Evolutionary conservation across 2,329 filamentous ascomycete species (phyloP), one percentile per base, ranked within the genome.

Genomic region (Penicillium crustosum): DNA sequence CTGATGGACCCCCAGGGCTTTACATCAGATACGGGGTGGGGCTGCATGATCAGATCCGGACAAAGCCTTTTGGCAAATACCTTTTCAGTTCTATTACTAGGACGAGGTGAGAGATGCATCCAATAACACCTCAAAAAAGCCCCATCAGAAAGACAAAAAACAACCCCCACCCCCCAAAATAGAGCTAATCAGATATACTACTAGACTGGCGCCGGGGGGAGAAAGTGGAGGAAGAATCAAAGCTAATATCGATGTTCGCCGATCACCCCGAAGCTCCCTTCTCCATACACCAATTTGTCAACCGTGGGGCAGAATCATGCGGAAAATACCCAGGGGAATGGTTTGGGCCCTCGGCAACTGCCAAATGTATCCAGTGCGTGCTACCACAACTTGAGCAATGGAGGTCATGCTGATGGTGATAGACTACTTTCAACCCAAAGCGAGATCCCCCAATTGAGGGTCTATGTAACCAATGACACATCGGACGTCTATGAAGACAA

Each of bases 341-440:
- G 94, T 99, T 99, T 76, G 94, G 94, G 0, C 94, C 94, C n/a
- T 97, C 92, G 19, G 94, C 94, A 7, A 95, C 94, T 10, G 93
- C 94, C 47, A 86, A 89, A 56, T 97, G 94, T 74, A 97, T 99
- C 65, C 89, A 94, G 92, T 95, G 79, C 73, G 89, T 77, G 45
- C 4, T 35, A 35, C 45, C 25, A 31, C 23, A 27, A 8, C 36
- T 25, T 35, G 15, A 25, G 15, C 23, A 4, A 66, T 17, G 13
- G 21, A 33, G 19, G 23, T 33, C n/a, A 50, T 17, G 23, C 59
- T 61, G 53, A 62, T 63, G 13, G 58, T 49, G 35, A 38, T 59
- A 96, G 91, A 73, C 90, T 90, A 21, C 80, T 99, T 38, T 86
- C 87, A 25, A 88, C 88, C 59, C 81, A 85, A 60, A 82, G 88